Evolutionary conservation across 345 rosid species (phyloP).

Genomic region (Ceriops decandra): DNA sequence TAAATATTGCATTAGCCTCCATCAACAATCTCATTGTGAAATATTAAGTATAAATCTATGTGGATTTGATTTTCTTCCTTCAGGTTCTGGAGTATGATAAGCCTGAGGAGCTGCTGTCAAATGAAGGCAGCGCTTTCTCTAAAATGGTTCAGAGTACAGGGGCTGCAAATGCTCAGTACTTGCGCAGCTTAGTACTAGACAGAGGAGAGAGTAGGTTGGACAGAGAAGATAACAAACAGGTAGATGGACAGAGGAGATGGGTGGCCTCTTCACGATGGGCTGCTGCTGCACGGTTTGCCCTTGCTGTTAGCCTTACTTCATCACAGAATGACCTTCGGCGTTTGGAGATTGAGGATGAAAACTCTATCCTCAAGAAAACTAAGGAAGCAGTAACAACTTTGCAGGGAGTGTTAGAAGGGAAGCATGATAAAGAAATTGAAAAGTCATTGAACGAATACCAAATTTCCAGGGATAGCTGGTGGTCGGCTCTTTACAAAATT

Average conservation of each 20-base stretch:
- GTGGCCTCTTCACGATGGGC: slow-evolving; percentile 85
- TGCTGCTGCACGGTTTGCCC: slow-evolving; percentile 77
- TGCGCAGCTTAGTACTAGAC: slow-evolving; percentile 64
- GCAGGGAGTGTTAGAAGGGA: slow-evolving; percentile 81
- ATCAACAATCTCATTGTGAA: no score
- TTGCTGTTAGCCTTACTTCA: slow-evolving; percentile 75
- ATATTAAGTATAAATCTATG: not conserved
- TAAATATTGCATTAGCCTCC: no score
- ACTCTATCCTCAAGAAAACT: slow-evolving; percentile 61
- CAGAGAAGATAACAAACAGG: slow-evolving; percentile 38
- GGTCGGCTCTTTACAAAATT: slow-evolving; percentile 90
- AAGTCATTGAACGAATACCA: slow-evolving; percentile 46
- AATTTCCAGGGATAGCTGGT: slow-evolving; percentile 78
- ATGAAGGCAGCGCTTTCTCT: slow-evolving; percentile 76
- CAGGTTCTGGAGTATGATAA: slow-evolving; percentile 86
- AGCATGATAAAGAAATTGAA: slow-evolving; percentile 67
- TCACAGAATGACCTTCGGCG: slow-evolving; percentile 66
- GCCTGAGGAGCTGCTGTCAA: slow-evolving; percentile 71
- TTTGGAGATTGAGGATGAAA: slow-evolving; percentile 52
- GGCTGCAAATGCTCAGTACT: slow-evolving; percentile 86
- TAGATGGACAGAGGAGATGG: slow-evolving; percentile 69
- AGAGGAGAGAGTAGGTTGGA: slow-evolving; percentile 32
- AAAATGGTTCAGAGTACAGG: slow-evolving; percentile 98
- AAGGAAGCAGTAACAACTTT: slow-evolving; percentile 80
- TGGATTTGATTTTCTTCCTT: slow-evolving; percentile 1